phyloP scores from a whole-genome alignment of 192 early-diverging fungal species.

The Backusella psychrophila region DNA sequence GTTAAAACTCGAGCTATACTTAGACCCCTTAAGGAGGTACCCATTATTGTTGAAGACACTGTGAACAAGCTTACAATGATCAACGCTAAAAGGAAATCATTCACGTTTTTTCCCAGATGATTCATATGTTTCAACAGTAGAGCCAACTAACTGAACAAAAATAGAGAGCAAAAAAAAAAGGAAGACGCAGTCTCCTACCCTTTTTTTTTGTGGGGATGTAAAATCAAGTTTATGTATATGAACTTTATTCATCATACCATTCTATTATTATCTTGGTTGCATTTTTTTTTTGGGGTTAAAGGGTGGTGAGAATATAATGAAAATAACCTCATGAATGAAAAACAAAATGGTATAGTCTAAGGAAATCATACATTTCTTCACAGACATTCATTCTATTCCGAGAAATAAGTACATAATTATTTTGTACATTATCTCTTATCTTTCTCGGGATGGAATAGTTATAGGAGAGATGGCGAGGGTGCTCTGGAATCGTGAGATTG shows the following conservation, averaged over 20 bases:
- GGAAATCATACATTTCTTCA: background rate
- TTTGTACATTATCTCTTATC: background rate
- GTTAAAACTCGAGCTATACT: background rate
- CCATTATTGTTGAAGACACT: background rate
- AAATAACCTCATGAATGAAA: too few relatives aligned
- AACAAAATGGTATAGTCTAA: too few relatives aligned
- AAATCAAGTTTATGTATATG: background rate
- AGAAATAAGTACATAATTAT: background rate
- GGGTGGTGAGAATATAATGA: too few relatives aligned
- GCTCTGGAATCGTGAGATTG: background rate
- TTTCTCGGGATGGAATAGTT: background rate
- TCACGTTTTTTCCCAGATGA: background rate
- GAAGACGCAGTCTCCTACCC: background rate
- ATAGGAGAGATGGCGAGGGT: background rate
- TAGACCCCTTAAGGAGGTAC: background rate
- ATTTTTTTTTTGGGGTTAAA: too few relatives aligned
- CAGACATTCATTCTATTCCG: background rate
- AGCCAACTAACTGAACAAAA: background rate
- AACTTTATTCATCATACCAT: too few relatives aligned
- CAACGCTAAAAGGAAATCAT: background rate
- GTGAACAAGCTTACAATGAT: background rate
- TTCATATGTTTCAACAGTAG: background rate
- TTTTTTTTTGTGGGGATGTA: background rate
- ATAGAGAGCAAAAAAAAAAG: too few relatives aligned
- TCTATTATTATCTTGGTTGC: too few relatives aligned